These are phyloP conservation scores for Globisporangium cylindrosporum DNA, from an alignment of 352 stramenopile species.

Conservation along the genomic window DNA sequence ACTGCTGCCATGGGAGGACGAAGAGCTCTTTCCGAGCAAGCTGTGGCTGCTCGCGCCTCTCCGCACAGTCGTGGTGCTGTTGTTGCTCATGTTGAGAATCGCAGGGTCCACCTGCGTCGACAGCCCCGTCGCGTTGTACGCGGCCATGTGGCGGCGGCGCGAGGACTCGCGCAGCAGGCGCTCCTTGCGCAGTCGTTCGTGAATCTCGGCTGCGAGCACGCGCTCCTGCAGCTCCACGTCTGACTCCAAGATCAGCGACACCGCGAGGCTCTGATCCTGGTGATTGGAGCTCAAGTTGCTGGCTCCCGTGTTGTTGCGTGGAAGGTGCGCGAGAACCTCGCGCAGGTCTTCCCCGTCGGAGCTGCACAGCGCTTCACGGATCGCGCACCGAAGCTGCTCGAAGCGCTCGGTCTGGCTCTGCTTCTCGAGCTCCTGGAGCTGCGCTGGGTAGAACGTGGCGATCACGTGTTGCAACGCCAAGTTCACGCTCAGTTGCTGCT, in stretches of 20 bases:
- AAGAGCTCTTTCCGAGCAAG: neutral
- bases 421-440: constrained; percentile 29
- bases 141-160: constrained; percentile 30
- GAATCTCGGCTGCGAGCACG: constrained; percentile 36
- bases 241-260: constrained; percentile 30
- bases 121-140: constrained; percentile 23
- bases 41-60: constrained; percentile 1
- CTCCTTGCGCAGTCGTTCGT: constrained; percentile 43
- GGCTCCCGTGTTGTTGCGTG: constrained; percentile 11
- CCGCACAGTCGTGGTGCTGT: constrained; percentile 19
- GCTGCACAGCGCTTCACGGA: constrained; percentile 25
- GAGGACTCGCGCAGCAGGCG: constrained; percentile 36
- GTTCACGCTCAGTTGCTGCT: constrained; percentile 24
- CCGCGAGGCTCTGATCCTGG: constrained; percentile 23
- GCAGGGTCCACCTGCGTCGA: constrained; percentile 18
- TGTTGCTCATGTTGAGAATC: constrained; percentile 15
- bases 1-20: neutral
- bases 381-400: constrained; percentile 26
- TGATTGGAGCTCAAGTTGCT: constrained; percentile 6
- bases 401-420: constrained; percentile 29
- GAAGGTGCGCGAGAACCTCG: constrained; percentile 26
- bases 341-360: constrained; percentile 22
- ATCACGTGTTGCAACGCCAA: constrained; percentile 37
- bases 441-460: constrained; percentile 23
- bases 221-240: constrained; percentile 38